phyloP scores from a whole-genome alignment of 2,329 filamentous ascomycete genomes.

The Calycina herbarum region DNA sequence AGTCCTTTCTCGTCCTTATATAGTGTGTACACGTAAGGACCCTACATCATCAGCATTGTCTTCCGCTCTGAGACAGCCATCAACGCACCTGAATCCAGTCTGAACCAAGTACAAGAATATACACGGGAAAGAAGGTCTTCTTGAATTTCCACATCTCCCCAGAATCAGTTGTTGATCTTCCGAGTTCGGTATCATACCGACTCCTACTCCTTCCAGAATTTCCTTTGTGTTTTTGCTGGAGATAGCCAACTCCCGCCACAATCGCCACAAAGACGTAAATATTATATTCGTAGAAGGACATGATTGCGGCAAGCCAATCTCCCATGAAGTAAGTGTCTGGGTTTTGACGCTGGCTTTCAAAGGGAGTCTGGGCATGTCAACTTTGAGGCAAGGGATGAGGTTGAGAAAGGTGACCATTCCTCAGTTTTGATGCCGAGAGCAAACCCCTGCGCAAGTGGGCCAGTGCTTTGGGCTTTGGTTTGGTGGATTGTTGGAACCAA shows the following conservation, averaged over 20 bases:
- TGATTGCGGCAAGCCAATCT: neutral
- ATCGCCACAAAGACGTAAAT: neutral
- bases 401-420: neutral
- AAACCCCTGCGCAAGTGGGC: too few species aligned
- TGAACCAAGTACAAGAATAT: constrained; percentile 48
- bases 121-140: constrained; percentile 43
- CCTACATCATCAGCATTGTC: constrained; percentile 13
- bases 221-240: neutral
- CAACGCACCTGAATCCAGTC: constrained; percentile 49
- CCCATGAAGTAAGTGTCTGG: neutral
- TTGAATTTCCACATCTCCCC: constrained; percentile 24
- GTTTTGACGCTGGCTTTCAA: neutral
- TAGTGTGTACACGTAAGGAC: constrained; percentile 33
- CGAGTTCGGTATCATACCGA: neutral
- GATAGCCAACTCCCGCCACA: neutral
- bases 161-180: neutral
- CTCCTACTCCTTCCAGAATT: neutral
- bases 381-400: neutral
- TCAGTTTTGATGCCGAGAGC: too few species aligned
- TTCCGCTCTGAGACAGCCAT: neutral
- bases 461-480: too few species aligned
- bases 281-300: neutral
- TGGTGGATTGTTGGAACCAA: too few species aligned
- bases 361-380: neutral
- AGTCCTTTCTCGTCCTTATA: constrained; percentile 31